Evolutionary conservation across 345 rosid species (phyloP).

Genomic region (Dipteronia dyeriana): DNA sequence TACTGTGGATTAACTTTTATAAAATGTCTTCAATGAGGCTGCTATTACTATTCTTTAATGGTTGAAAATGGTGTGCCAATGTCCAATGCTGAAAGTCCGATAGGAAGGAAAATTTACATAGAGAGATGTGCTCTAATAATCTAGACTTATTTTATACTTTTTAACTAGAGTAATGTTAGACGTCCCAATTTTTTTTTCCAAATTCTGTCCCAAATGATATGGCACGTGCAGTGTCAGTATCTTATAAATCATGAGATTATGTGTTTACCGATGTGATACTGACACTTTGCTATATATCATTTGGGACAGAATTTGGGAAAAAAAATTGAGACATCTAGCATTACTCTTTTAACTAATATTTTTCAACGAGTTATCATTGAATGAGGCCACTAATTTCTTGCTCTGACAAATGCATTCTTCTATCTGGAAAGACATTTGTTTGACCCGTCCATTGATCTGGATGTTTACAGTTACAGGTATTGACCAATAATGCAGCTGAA

Average conservation of each 20-base stretch:
- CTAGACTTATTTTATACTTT: neutral
- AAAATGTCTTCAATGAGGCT: constrained; percentile 1
- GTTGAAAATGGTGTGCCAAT: neutral
- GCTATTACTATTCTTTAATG: neutral
- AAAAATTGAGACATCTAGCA: too few species aligned
- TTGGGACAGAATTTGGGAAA: too few species aligned
- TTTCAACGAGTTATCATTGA: neutral
- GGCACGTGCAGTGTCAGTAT: too few species aligned
- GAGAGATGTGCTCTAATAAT: neutral
- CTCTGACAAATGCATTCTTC: neutral
- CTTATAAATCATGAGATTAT: too few species aligned
- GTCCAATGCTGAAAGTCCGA: neutral
- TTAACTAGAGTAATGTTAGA: too few species aligned
- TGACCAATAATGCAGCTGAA: constrained; percentile 60
- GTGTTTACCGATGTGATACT: too few species aligned
- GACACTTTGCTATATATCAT: too few species aligned
- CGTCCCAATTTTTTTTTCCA: too few species aligned
- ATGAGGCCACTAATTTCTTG: neutral
- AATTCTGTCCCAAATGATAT: too few species aligned
- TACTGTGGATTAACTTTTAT: neutral
- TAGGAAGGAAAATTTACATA: neutral
- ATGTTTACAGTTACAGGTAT: constrained; percentile 65
- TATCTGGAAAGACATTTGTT: neutral
- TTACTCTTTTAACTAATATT: neutral
- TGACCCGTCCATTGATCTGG: constrained; percentile 14